phyloP scores from a whole-genome alignment of 2,329 filamentous ascomycete species.

The Fusarium coicis region DNA sequence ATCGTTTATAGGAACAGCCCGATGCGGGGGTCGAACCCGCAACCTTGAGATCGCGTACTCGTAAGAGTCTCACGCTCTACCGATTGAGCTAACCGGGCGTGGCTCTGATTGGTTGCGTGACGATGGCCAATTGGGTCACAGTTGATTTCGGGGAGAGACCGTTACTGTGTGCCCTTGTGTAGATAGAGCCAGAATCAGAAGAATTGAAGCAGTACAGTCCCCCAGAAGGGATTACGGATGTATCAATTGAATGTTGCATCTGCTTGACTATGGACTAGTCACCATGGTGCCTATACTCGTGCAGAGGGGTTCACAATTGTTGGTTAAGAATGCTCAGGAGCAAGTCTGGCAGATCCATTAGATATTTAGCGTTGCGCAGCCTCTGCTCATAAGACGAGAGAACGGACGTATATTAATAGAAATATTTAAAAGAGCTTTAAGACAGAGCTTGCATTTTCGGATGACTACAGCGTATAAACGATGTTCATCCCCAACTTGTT shows the following conservation, averaged over 20 bases:
- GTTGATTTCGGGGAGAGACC: neutral
- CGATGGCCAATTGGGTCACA: neutral
- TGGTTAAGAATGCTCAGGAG: neutral
- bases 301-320: rapidly evolving
- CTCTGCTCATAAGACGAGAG: rapidly evolving
- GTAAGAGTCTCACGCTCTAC: conserved; percentile 76
- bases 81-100: conserved; percentile 51
- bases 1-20: conserved; percentile 46
- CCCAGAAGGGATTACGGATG: rapidly evolving
- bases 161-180: rapidly evolving
- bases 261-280: rapidly evolving
- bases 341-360: too few relatives aligned
- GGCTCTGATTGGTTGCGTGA: conserved; percentile 25
- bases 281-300: rapidly evolving
- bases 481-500: neutral
- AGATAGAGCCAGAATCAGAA: too few relatives aligned
- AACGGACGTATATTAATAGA: rapidly evolving
- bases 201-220: rapidly evolving
- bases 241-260: rapidly evolving
- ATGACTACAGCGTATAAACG: rapidly evolving
- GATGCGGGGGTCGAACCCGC: conserved; percentile 63
- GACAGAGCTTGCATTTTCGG: rapidly evolving
- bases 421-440: rapidly evolving
- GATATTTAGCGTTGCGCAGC: too few relatives aligned
- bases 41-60: conserved; percentile 61